Percentiles rank a stretch among this genome's conserved stretches.
Evolutionary conservation across 75 land plant genomes (phyloP).

Genomic region (Cunninghamia lanceolata): DNA sequence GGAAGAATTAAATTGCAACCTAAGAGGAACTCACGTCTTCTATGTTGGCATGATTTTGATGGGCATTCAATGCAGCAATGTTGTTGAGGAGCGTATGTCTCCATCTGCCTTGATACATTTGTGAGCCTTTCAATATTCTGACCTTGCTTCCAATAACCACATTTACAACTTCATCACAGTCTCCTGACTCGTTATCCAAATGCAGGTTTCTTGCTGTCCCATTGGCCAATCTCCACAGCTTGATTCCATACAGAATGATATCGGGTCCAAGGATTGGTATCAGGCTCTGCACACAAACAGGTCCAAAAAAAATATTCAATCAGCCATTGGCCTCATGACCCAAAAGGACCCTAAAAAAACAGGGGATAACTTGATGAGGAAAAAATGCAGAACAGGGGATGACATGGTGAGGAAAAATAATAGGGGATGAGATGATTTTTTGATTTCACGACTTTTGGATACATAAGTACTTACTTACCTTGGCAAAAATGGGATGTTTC

Average conservation of each 20-base stretch:
- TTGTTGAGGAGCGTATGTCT: background rate
- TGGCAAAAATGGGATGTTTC: background rate
- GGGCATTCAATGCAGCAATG: slow-evolving; percentile 2
- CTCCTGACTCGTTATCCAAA: background rate
- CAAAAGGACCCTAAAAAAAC: background rate
- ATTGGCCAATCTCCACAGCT: slow-evolving; percentile 6
- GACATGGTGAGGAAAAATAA: too few relatives aligned
- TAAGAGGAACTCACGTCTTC: background rate
- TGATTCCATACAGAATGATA: slow-evolving; percentile 7
- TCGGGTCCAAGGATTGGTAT: slow-evolving; percentile 7
- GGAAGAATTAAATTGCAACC: background rate
- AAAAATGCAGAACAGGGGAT: background rate
- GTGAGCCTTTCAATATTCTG: slow-evolving; percentile 7
- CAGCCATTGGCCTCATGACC: background rate
- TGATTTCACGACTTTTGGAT: background rate
- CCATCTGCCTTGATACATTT: background rate
- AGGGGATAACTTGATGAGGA: background rate
- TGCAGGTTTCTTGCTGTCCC: slow-evolving; percentile 4
- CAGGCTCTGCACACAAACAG: background rate
- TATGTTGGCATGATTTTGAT: slow-evolving; percentile 7
- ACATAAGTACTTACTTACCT: background rate
- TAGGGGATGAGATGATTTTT: too few relatives aligned
- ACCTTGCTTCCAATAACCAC: slow-evolving; percentile 6
- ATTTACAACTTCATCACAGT: slow-evolving; percentile 5
- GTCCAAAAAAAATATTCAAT: background rate